phyloP scores from a whole-genome alignment of 1,284 basidiomycete species.

The Microbotryum intermedium region DNA sequence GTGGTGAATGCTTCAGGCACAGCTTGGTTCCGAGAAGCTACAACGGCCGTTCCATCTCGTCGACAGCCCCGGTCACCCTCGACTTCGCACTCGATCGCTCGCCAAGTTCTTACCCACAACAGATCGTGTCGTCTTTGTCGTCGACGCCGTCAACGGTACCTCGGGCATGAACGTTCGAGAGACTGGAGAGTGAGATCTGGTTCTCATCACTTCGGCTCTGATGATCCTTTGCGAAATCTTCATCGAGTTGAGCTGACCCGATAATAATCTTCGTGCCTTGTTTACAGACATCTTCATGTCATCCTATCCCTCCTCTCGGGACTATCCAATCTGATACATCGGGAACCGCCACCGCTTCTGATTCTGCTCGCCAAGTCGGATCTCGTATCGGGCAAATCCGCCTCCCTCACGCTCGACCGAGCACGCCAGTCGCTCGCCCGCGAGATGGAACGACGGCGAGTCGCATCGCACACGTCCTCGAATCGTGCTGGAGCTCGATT shows the following conservation, averaged over 20 bases:
- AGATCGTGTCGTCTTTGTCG: slow-evolving; percentile 28
- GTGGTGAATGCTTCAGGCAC: neutral
- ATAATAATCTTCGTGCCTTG: neutral
- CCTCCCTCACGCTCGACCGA: slow-evolving; percentile 25
- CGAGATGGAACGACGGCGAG: slow-evolving; percentile 31
- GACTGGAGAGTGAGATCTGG: slow-evolving; percentile 26
- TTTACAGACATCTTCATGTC: slow-evolving; percentile 29
- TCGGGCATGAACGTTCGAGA: slow-evolving; percentile 29
- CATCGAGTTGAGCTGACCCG: neutral
- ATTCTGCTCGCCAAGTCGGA: slow-evolving; percentile 33
- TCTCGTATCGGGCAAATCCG: slow-evolving; percentile 19
- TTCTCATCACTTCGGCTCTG: neutral
- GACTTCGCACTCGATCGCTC: slow-evolving; percentile 31
- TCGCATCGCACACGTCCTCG: slow-evolving; percentile 11
- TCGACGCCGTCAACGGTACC: slow-evolving; percentile 25
- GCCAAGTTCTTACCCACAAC: slow-evolving; percentile 32
- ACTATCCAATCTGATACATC: slow-evolving; percentile 2
- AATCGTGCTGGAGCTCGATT: slow-evolving; percentile 16
- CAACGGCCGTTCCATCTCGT: slow-evolving; percentile 22
- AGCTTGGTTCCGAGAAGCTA: neutral
- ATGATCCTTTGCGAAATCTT: neutral
- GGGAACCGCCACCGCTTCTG: slow-evolving; percentile 14
- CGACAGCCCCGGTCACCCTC: slow-evolving; percentile 33
- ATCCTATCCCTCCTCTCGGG: slow-evolving; percentile 29
- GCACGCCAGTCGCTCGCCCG: slow-evolving; percentile 29